Base-by-base conservation (phyloP, 768 basidiomycete genomes). In the Boletales sp. region DNA sequence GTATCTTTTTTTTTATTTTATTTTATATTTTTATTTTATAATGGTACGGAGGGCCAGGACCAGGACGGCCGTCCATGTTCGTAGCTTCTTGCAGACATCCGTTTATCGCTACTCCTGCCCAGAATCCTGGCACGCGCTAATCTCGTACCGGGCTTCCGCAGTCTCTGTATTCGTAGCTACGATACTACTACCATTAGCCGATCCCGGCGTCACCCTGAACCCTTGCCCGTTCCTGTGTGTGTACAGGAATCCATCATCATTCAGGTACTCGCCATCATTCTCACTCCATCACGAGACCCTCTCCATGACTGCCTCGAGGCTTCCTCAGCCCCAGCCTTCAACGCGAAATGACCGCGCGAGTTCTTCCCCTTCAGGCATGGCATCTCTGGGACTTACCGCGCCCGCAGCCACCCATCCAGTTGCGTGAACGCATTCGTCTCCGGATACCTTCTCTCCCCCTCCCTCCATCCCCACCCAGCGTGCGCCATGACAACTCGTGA, bases 271-370 rank as follows among this genome's bases (percentile, higher is more conserved):
- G 9, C 44, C 57, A 58, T 58, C 57, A 50, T 60, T 48, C 50
- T 35, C 45, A 44, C 24, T 46, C 37, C 45, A 50, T 66, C 63
- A 65, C 62, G 59, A 57, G 63, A 61, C 61, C 61, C 43, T 52
- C 40, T 31, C 44, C 35, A 35, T 35, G 9, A 12, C 46, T 47
- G 63, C 63, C 64, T 65, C 62, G 65, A 65, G 64, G 64, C 64
- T 41, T 47, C 24, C 24, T 27, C 24, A 27, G 24, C 24, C 24
- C 24, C 24, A 27, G 24, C 24, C 50, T 57, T 46, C 29, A 38
- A 47, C 57, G 58, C 63, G 63, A 64, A 53, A 65, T 65, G 63
- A 65, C 62, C 64, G 63, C 65, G 62, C 49, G 63, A 64, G 43
- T 40, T 12, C 2, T 4, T 2, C 55, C 35, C 14, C 29, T 54